Percentiles rank a stretch among this genome's conserved stretches.
phyloP scores from a whole-genome alignment of 768 basidiomycete species.

The Trametes meyenii region DNA sequence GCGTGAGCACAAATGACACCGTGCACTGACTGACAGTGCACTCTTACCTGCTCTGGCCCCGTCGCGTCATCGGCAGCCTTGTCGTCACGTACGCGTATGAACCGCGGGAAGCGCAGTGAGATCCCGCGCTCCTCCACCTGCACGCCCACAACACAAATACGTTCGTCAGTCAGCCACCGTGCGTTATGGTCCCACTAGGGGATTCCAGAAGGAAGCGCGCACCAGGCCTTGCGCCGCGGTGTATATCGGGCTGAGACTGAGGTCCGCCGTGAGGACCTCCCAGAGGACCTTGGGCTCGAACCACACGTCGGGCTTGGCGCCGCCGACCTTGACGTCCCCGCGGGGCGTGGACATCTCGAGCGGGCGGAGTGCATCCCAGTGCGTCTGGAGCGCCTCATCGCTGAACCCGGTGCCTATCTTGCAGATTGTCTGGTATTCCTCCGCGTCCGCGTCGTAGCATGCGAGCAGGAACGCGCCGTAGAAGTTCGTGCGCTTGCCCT shows the following conservation, averaged over 20 bases:
- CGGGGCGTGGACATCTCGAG: constrained; percentile 70
- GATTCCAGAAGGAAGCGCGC: constrained; percentile 35
- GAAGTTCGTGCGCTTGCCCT: constrained; percentile 96
- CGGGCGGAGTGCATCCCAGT: constrained; percentile 81
- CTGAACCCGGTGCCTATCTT: constrained; percentile 99
- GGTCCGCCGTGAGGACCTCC: constrained; percentile 97
- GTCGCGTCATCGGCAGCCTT: constrained; percentile 93
- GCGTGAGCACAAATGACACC: constrained; percentile 18
- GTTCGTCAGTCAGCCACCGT: neutral
- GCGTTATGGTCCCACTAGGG: neutral
- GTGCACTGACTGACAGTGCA: neutral
- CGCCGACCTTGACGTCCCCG: constrained; percentile 86
- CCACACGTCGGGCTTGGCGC: constrained; percentile 96
- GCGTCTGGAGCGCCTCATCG: constrained; percentile 82
- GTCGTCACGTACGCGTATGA: constrained; percentile 90
- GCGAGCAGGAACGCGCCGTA: constrained; percentile 98
- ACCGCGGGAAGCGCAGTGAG: constrained; percentile 94
- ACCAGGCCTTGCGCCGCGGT: constrained; percentile 93
- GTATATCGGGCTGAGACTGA: constrained; percentile 95
- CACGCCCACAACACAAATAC: constrained; percentile 4
- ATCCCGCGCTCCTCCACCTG: constrained; percentile 90
- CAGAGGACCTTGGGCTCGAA: constrained; percentile 97
- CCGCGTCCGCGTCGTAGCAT: constrained; percentile 92
- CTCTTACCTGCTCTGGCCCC: constrained; percentile 81
- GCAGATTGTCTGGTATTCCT: constrained; percentile 96